phyloP scores from a whole-genome alignment of 2,329 filamentous ascomycete species.

The Apiospora pterosperma region DNA sequence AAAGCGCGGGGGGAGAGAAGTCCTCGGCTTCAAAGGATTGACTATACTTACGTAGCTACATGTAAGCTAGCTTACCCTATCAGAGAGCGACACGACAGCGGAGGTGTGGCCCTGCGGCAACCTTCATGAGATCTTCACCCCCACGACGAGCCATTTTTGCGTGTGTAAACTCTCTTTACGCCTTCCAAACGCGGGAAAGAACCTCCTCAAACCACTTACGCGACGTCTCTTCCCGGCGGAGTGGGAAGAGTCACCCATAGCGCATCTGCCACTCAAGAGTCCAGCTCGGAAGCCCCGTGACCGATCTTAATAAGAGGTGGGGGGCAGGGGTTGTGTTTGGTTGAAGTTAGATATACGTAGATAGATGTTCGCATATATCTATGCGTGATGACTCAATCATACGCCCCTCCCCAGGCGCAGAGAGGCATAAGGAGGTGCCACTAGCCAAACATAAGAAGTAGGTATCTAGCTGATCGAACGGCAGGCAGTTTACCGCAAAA shows the following conservation, averaged over 20 bases:
- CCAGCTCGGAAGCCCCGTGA: background rate
- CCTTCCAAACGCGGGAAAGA: background rate
- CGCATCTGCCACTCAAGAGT: background rate
- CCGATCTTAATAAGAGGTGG: background rate
- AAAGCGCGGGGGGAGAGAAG: background rate
- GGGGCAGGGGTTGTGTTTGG: background rate
- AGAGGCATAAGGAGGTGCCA: background rate
- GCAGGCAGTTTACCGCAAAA: background rate
- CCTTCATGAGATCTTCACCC: background rate
- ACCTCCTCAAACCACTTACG: background rate
- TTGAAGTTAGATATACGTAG: background rate
- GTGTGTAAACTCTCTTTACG: background rate
- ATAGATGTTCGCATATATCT: background rate
- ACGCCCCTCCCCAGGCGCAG: background rate
- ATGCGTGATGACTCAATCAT: background rate
- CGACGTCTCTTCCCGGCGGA: background rate
- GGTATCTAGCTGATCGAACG: background rate
- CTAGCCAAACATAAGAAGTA: background rate
- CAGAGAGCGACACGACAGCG: background rate
- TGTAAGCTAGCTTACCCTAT: background rate
- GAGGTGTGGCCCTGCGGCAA: background rate
- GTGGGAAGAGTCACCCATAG: background rate
- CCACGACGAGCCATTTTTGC: background rate
- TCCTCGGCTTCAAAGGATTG: background rate
- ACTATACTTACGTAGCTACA: too few species aligned